Base-by-base conservation (phyloP, 2,329 filamentous ascomycete genomes). In the Aureobasidium melanogenum region DNA sequence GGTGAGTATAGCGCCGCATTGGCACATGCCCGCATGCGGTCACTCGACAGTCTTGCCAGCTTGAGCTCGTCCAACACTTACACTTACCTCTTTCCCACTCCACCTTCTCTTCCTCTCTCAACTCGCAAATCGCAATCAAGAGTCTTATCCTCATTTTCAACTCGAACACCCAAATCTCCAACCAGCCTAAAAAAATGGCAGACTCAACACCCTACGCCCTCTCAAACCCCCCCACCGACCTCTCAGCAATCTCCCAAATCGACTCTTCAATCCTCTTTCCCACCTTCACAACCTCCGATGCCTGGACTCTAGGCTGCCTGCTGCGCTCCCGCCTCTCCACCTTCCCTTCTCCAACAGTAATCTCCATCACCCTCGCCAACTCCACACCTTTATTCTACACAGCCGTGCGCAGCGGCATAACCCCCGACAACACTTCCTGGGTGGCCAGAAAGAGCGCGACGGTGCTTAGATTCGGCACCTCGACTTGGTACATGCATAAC, bases 401-500 rank as follows among this genome's bases (percentile, higher is more conserved):
- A 62, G 84, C 82, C 4, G 87, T 86, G 0, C 82, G 87, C 43
- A 75, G 83, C 0, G 88, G 89, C 7, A 83, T 84, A 5, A 78
- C 81, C 63, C 86, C 88, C 0, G 89, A 93, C 72, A 74, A 74
- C 63, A 71, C 71, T 54, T 55, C 36, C 22, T 75, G 73, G 87
- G 85, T 89, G 24, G 74, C 79, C 39, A 79, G 89, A 36, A 93
- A 94, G 78, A 78, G 85, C 15, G 84, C 84, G 62, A 87, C 87
- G 0, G 89, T 91, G 7, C 75, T 91, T 57, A 77, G 89, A 10
- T 93, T 84, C 75, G 88, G 88, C 0, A 75, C 78, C 63, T 86
- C 82, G 65, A 88, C 85, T 4, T 92, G 87, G 87, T 82, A 84
- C 62, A 82, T 91, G 82, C 79, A 82, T 64, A 82, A 84, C 72